A percentile compares a stretch with the other conserved stretches of the same genome.
phyloP scores from a whole-genome alignment of 352 stramenopile genomes.

The Globisporangium nagaii region DNA sequence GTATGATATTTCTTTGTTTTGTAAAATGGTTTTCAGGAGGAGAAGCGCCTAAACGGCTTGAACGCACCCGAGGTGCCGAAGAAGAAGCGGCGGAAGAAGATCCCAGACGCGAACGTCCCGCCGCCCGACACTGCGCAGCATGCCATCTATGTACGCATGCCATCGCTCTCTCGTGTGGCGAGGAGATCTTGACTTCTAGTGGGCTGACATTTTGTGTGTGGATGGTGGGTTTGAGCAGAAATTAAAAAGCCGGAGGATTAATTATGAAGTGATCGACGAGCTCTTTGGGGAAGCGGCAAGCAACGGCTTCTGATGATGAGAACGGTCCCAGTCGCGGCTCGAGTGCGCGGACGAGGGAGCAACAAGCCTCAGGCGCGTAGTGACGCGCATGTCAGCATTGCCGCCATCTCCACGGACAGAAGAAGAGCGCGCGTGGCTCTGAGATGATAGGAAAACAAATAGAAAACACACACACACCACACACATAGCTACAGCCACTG shows the following conservation, averaged over 20 bases:
- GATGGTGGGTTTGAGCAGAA: constrained; percentile 47
- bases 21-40: constrained; percentile 32
- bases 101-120: constrained; percentile 56
- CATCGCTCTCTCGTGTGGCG: too few species aligned
- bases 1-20: not conserved
- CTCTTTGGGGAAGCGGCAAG: constrained; percentile 81
- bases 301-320: constrained; percentile 72
- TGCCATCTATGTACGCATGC: constrained; percentile 86
- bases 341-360: not conserved
- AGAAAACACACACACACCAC: not conserved
- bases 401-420: too few species aligned
- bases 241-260: constrained; percentile 87
- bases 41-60: constrained; percentile 53
- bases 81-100: constrained; percentile 77
- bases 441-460: too few species aligned
- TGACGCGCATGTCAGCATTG: too few species aligned
- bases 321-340: not conserved
- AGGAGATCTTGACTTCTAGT: too few species aligned
- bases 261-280: constrained; percentile 88
- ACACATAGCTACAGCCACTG: too few species aligned
- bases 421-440: too few species aligned
- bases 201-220: constrained; percentile 10
- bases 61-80: constrained; percentile 54
- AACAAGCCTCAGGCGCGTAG: not conserved
- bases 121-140: constrained; percentile 78